These are phyloP conservation scores for Xylaria nigripes DNA, from an alignment of 495 filamentous ascomycete species.

Conservation along the genomic window DNA sequence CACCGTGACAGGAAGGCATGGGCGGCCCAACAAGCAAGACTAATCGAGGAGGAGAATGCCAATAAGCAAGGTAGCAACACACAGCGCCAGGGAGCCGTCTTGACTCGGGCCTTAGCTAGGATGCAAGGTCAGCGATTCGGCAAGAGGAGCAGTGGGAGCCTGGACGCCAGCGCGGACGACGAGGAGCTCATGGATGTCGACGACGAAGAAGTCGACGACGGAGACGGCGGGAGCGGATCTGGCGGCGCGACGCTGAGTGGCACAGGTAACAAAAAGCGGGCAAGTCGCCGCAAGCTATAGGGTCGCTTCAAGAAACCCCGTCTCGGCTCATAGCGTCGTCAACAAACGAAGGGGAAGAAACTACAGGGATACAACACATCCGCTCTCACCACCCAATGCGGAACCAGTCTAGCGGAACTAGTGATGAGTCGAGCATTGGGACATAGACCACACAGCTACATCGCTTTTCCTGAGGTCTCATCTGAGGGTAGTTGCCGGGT, in stretches of 20 bases:
- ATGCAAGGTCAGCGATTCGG: slow-evolving; percentile 22
- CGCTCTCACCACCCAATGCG: too few species aligned
- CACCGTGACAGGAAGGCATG: slow-evolving; percentile 43
- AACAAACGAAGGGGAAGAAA: too few species aligned
- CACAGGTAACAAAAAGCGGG: slow-evolving; percentile 28
- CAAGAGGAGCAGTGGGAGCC: slow-evolving; percentile 37
- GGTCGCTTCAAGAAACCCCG: background rate
- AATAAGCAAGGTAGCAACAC: slow-evolving; percentile 37
- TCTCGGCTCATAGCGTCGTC: too few species aligned
- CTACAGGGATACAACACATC: too few species aligned
- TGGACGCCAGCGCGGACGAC: slow-evolving; percentile 42
- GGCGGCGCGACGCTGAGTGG: background rate
- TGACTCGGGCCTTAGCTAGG: slow-evolving; percentile 13
- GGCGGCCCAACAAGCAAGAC: slow-evolving; percentile 38
- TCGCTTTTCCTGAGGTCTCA: background rate
- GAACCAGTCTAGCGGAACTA: too few species aligned
- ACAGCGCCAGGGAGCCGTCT: slow-evolving; percentile 24
- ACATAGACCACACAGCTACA: background rate
- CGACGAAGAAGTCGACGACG: slow-evolving; percentile 36
- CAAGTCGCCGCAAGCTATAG: slow-evolving; percentile 32
- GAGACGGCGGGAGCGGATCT: slow-evolving; percentile 8
- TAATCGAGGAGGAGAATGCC: slow-evolving; percentile 36
- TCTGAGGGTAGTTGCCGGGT: background rate
- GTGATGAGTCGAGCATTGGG: too few species aligned
- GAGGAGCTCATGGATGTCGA: slow-evolving; percentile 55